Percentiles rank a stretch among this genome's conserved stretches.
phyloP scores from a whole-genome alignment of 139 green algal genomes.

The Chlorokybus atmophyticus region DNA sequence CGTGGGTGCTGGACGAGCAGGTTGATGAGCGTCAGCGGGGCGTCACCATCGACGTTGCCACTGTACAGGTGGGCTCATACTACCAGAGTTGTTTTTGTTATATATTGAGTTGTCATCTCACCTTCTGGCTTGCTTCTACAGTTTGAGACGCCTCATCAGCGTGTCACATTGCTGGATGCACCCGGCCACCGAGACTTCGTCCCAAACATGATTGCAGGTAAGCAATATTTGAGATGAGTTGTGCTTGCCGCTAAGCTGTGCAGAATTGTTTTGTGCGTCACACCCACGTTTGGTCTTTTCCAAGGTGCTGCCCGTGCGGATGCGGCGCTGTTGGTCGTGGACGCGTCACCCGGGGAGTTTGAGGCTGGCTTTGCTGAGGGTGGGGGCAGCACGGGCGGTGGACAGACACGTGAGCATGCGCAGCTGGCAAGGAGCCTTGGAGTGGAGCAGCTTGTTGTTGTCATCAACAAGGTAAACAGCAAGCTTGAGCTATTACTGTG shows the following conservation, averaged over 20 bases:
- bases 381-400: slow-evolving; percentile 28
- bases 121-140: neutral
- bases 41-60: slow-evolving; percentile 89
- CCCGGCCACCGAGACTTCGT: slow-evolving; percentile 96
- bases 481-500: neutral
- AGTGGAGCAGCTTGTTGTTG: slow-evolving; percentile 77
- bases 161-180: slow-evolving; percentile 65
- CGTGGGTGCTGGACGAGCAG: slow-evolving; percentile 87
- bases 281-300: neutral
- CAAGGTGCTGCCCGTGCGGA: slow-evolving; percentile 45
- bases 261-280: neutral
- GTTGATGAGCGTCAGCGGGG: slow-evolving; percentile 62
- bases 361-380: slow-evolving; percentile 70
- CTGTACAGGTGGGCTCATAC: slow-evolving; percentile 12
- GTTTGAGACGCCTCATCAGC: neutral
- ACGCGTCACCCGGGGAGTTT: slow-evolving; percentile 81
- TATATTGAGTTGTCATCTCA: too few species aligned
- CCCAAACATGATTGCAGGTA: slow-evolving; percentile 85
- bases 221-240: slow-evolving; percentile 67
- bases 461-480: slow-evolving; percentile 77
- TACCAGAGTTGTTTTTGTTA: neutral
- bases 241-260: neutral
- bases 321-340: slow-evolving; percentile 83
- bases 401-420: slow-evolving; percentile 90
- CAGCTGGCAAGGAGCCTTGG: slow-evolving; percentile 77